phyloP scores from a whole-genome alignment of 495 filamentous ascomycete species.

The Penicillium coprophilum region DNA sequence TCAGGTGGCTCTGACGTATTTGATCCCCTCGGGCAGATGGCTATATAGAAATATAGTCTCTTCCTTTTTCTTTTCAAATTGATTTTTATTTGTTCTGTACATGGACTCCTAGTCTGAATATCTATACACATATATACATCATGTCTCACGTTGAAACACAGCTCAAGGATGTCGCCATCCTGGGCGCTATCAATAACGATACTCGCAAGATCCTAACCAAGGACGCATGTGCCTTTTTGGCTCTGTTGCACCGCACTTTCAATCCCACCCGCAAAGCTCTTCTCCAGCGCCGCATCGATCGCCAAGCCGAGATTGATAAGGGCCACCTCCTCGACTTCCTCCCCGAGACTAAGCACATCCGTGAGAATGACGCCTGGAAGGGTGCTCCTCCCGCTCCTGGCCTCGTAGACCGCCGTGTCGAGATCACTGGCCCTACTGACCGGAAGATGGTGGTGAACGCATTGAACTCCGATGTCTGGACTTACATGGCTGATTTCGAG shows the following conservation, averaged over 20 bases:
- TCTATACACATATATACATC: not conserved
- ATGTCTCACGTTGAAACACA: conserved; percentile 74
- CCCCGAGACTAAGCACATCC: conserved; percentile 92
- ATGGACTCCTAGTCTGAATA: conserved; percentile 1
- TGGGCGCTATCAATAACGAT: conserved; percentile 72
- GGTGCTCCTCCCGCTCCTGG: conserved; percentile 92
- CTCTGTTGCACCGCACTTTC: conserved; percentile 92
- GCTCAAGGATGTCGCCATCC: conserved; percentile 84
- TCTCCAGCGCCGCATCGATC: conserved; percentile 77
- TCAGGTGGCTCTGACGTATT: conserved; percentile 37
- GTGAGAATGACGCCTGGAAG: conserved; percentile 91
- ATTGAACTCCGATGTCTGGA: conserved; percentile 95
- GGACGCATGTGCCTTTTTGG: conserved; percentile 88
- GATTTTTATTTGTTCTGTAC: not conserved
- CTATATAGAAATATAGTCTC: conserved; percentile 25
- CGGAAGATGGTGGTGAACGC: conserved; percentile 99
- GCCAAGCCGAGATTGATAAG: conserved; percentile 94
- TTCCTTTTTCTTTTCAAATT: not conserved
- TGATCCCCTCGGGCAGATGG: conserved; percentile 26
- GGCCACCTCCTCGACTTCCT: conserved; percentile 92
- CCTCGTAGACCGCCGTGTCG: conserved; percentile 90
- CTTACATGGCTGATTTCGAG: conserved; percentile 99
- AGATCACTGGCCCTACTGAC: conserved; percentile 98
- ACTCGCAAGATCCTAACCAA: conserved; percentile 89
- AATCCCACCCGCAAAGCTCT: conserved; percentile 86